Conservation (phyloP, 306 rosid genomes). For the Quercus cerris region DNA sequence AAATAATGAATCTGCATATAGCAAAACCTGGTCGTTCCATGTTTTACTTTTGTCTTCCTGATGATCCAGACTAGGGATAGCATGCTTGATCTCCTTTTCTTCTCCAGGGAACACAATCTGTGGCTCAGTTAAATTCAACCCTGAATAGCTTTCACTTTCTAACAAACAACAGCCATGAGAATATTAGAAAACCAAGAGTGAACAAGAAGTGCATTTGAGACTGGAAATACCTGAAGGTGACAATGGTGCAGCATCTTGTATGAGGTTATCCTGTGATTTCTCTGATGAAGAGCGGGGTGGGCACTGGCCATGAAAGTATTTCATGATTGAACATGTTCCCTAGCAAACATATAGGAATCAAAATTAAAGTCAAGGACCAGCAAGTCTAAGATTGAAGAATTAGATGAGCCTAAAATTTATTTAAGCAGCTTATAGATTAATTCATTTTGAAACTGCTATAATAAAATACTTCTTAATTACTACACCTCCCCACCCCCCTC, state of each 20-base stretch:
- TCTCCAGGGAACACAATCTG: conserved; percentile 40
- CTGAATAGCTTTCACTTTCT: conserved; percentile 51
- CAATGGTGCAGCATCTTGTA: conserved; percentile 46
- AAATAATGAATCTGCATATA: conserved; percentile 7
- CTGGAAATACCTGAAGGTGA: conserved; percentile 61
- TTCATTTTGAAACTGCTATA: background rate
- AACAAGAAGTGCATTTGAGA: conserved; percentile 14
- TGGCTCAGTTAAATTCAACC: conserved; percentile 35
- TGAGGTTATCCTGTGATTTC: conserved; percentile 31
- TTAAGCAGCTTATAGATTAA: background rate
- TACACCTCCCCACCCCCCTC: too few relatives aligned
- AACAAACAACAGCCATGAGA: conserved; percentile 21
- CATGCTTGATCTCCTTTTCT: conserved; percentile 29
- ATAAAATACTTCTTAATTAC: background rate
- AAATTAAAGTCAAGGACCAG: background rate
- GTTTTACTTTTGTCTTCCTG: conserved; percentile 35
- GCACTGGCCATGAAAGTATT: conserved; percentile 64
- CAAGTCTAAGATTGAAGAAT: conserved; percentile 10
- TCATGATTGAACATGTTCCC: conserved; percentile 81
- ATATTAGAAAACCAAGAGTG: background rate
- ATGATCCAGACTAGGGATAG: conserved; percentile 40
- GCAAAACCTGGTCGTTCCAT: conserved; percentile 31
- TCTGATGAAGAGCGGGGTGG: conserved; percentile 37
- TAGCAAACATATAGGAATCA: conserved; percentile 24
- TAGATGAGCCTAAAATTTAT: background rate